Evolutionary conservation across 306 rosid species (phyloP), one percentile per base, ranked within the genome.

Genomic region (Gynostemma pentaphyllum): DNA sequence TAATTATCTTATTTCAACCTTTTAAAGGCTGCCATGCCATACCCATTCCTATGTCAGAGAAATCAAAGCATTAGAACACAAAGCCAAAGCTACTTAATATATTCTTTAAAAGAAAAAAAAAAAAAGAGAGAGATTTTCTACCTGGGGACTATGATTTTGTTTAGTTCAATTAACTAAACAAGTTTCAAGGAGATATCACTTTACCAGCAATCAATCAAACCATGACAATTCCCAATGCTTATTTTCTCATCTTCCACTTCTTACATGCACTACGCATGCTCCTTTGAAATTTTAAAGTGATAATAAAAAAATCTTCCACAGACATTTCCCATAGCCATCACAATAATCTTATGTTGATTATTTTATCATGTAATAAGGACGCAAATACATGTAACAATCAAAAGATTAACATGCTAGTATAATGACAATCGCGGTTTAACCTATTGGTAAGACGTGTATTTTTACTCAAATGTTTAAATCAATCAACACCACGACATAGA

Each of bases 11-110:
- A 49, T 66, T 47, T 66, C 22, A 64, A 64, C 2, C 53, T 45
- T 42, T 26, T 61, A 61, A 64, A 64, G 68, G 54, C 68, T 44
- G 68, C 42, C 53, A 64, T 16, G 29, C 68, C 53, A 64, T 16
- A 37, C 68, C 54, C 54, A 45, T 64, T 44, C 52, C 41, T 36
- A 45, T 64, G 54, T 64, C 68, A 64, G 54, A 24, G 40, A 64
- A 26, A 41, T 16, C 9, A 62, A 16, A 28, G 65, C 65, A 39
- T 60, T 36, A 24, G 39, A 44, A 64, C 28, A 45, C 39, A 42
- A 40, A 62, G 68, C 54, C 47, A 10, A 32, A 28, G 27, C 30
- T 27, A 28, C 27, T 42, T 16, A n/a, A n/a, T n/a, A 42, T 45
- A 26, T 42, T 44, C 24, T 44, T n/a, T 45, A 63, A 45, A 24